These are phyloP conservation scores for Phaffia rhodozyma DNA, from an alignment of 1,284 basidiomycete genomes.

Conservation along the genomic window DNA sequence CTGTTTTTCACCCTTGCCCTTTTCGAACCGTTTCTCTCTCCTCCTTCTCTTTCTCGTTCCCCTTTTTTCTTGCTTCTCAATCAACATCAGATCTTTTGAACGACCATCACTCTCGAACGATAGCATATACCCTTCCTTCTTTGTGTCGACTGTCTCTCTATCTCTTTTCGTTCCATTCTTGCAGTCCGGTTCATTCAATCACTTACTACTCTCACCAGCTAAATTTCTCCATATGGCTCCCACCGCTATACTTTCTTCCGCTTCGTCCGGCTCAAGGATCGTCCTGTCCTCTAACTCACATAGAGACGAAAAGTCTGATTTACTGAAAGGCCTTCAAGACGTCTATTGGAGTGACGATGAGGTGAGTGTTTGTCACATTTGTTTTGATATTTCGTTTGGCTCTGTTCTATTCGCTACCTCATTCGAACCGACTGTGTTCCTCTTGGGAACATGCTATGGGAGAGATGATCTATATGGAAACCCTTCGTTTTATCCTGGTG, in stretches of 20 bases:
- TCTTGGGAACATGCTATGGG: neutral
- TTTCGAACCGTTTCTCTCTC: too few relatives aligned
- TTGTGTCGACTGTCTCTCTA: too few relatives aligned
- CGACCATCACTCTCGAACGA: too few relatives aligned
- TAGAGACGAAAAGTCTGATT: slow-evolving; percentile 23
- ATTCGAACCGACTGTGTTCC: too few relatives aligned
- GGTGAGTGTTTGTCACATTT: slow-evolving; percentile 25
- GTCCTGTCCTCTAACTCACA: neutral
- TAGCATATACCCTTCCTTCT: too few relatives aligned
- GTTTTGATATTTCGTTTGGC: neutral
- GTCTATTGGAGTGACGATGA: slow-evolving; percentile 98
- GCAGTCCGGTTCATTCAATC: too few relatives aligned
- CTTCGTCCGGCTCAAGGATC: neutral
- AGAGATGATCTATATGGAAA: neutral
- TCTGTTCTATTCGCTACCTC: neutral
- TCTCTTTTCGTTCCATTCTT: too few relatives aligned
- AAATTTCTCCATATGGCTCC: neutral
- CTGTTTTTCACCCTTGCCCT: too few relatives aligned
- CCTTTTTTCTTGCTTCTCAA: too few relatives aligned
- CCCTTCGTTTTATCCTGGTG: neutral
- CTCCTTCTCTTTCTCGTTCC: too few relatives aligned
- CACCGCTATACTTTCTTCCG: neutral
- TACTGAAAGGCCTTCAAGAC: slow-evolving; percentile 64
- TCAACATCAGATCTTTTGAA: too few relatives aligned
- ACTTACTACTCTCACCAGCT: too few relatives aligned